Percentiles rank a stretch among this genome's conserved stretches.
Conservation (phyloP, 2,329 filamentous ascomycete genomes). For the Fusarium kyushuense region DNA sequence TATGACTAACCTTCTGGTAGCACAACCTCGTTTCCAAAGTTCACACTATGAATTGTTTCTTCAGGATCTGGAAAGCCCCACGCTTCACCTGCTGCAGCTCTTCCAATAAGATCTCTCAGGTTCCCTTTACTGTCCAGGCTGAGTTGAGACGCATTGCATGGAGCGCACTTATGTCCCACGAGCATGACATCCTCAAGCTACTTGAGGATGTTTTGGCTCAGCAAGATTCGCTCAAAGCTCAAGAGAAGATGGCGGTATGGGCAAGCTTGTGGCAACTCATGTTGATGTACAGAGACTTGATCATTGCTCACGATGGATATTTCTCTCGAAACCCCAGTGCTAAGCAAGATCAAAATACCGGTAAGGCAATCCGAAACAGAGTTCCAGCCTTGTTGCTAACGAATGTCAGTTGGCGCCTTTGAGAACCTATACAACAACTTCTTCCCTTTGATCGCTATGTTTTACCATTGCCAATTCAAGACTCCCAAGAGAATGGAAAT, state of each 20-base stretch:
- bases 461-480: conserved; percentile 58
- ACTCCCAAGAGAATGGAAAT: conserved; percentile 57
- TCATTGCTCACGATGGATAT: conserved; percentile 49
- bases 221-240: conserved; percentile 53
- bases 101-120: conserved; percentile 52
- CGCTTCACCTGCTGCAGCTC: conserved; percentile 58
- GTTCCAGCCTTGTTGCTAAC: conserved; percentile 22
- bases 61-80: conserved; percentile 61
- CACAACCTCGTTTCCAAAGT: conserved; percentile 58
- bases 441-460: conserved; percentile 55
- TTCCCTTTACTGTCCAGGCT: conserved; percentile 57
- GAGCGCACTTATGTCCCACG: conserved; percentile 53
- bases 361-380: conserved; percentile 33
- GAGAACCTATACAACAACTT: conserved; percentile 51
- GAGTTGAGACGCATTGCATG: conserved; percentile 57
- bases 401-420: conserved; percentile 38
- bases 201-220: conserved; percentile 57
- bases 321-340: conserved; percentile 44
- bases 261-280: conserved; percentile 63
- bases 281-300: conserved; percentile 61
- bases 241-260: conserved; percentile 61
- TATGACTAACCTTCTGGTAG: conserved; percentile 49
- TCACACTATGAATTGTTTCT: conserved; percentile 63
- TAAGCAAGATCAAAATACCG: conserved; percentile 41
- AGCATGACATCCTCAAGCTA: conserved; percentile 56